A percentile compares a stretch with the other conserved stretches of the same genome.
phyloP scores from a whole-genome alignment of 1,139 yeast genomes.

The Pichia sp. region DNA sequence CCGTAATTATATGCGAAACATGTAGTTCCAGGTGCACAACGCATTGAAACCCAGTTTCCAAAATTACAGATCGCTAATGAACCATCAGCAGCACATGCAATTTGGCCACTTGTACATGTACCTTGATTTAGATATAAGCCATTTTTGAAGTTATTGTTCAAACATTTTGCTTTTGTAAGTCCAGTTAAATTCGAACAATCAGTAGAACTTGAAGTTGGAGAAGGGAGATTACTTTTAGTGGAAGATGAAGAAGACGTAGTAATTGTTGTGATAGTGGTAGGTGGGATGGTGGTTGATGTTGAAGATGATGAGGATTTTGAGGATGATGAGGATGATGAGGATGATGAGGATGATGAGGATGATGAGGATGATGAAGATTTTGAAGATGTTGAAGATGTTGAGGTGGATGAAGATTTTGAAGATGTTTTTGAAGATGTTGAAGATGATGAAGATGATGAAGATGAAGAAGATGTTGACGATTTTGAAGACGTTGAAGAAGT shows the following conservation, averaged over 20 bases:
- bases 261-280: slow-evolving; percentile 24
- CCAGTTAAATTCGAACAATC: slow-evolving; percentile 35
- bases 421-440: slow-evolving; percentile 1
- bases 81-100: slow-evolving; percentile 45
- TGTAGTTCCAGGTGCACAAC: slow-evolving; percentile 53
- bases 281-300: background rate
- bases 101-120: slow-evolving; percentile 43
- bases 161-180: slow-evolving; percentile 33
- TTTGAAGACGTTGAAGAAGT: slow-evolving; percentile 4
- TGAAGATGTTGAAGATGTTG: too few relatives aligned
- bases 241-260: slow-evolving; percentile 1
- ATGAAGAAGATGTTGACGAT: too few relatives aligned
- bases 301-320: background rate
- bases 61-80: slow-evolving; percentile 49
- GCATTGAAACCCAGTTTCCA: slow-evolving; percentile 48
- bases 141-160: slow-evolving; percentile 32
- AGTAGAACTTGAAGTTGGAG: background rate
- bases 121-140: slow-evolving; percentile 32
- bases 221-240: background rate
- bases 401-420: slow-evolving; percentile 5
- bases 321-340: too few relatives aligned
- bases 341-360: too few relatives aligned
- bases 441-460: slow-evolving; percentile 1
- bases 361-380: too few relatives aligned
- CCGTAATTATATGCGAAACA: slow-evolving; percentile 44